These are phyloP conservation scores for Citeromyces hawaiiensis DNA, from an alignment of 1,139 yeast species.

Conservation along the genomic window DNA sequence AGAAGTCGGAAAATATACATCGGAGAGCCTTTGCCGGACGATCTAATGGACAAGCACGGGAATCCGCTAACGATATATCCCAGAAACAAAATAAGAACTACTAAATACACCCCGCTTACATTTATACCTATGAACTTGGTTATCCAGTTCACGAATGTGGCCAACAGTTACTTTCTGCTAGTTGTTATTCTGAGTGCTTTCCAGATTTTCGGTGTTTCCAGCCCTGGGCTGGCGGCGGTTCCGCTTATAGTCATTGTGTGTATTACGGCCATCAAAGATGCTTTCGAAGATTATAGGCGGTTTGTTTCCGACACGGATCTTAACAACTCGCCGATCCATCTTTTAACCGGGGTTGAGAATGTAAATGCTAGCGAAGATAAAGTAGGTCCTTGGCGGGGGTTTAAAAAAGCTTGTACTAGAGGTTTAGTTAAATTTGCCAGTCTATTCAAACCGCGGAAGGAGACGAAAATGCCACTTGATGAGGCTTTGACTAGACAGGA, in stretches of 20 bases:
- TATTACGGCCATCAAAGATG: slow-evolving; percentile 86
- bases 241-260: slow-evolving; percentile 87
- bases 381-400: slow-evolving; percentile 50
- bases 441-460: slow-evolving; percentile 2
- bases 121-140: slow-evolving; percentile 77
- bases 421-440: background rate
- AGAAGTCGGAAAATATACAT: slow-evolving; percentile 13
- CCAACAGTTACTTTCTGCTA: slow-evolving; percentile 76
- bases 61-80: slow-evolving; percentile 31
- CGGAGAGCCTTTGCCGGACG: slow-evolving; percentile 15
- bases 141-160: slow-evolving; percentile 78
- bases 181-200: slow-evolving; percentile 78
- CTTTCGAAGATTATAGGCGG: slow-evolving; percentile 86
- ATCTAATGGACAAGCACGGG: slow-evolving; percentile 12
- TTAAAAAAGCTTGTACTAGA: slow-evolving; percentile 41
- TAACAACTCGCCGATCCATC: slow-evolving; percentile 76
- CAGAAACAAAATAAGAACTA: slow-evolving; percentile 87
- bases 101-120: slow-evolving; percentile 84
- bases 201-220: slow-evolving; percentile 81
- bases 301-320: slow-evolving; percentile 70
- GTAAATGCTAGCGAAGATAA: slow-evolving; percentile 64
- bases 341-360: slow-evolving; percentile 57
- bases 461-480: background rate
- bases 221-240: slow-evolving; percentile 83
- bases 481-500: background rate